phyloP scores from a whole-genome alignment of 2,329 filamentous ascomycete species.

The Fusarium setosum region DNA sequence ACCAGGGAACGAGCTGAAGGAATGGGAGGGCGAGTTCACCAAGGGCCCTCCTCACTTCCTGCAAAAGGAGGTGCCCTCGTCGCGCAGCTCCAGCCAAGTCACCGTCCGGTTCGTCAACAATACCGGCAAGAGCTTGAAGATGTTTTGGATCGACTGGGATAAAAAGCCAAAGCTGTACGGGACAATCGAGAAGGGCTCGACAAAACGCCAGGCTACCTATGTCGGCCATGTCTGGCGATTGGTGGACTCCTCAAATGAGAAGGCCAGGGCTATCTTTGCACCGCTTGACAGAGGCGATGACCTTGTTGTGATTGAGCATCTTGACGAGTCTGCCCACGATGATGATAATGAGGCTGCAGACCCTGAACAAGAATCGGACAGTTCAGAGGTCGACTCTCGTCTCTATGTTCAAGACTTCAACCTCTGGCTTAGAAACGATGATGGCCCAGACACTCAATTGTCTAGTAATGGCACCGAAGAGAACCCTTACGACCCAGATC shows the following conservation, averaged over 20 bases:
- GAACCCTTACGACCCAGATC: slow-evolving; percentile 30
- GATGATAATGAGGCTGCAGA: background rate
- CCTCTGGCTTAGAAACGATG: slow-evolving; percentile 10
- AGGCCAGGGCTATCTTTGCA: slow-evolving; percentile 20
- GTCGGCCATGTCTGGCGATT: slow-evolving; percentile 38
- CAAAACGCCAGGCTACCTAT: slow-evolving; percentile 30
- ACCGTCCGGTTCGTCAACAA: slow-evolving; percentile 41
- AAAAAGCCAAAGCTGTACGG: slow-evolving; percentile 27
- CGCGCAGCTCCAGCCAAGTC: slow-evolving; percentile 6
- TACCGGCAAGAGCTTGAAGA: slow-evolving; percentile 25
- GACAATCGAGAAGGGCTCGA: slow-evolving; percentile 20
- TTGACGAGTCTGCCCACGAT: slow-evolving; percentile 3
- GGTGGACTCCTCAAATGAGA: slow-evolving; percentile 18
- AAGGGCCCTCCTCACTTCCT: slow-evolving; percentile 11
- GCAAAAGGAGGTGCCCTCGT: slow-evolving; percentile 36
- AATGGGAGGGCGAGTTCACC: slow-evolving; percentile 32
- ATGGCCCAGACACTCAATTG: slow-evolving; percentile 22
- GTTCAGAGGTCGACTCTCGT: background rate
- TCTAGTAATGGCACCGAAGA: slow-evolving; percentile 29
- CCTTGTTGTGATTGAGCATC: slow-evolving; percentile 22
- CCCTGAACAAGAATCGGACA: no score
- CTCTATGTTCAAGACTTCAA: slow-evolving; percentile 18
- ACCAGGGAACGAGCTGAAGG: slow-evolving; percentile 19
- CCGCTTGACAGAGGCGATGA: slow-evolving; percentile 23
- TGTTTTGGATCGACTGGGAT: slow-evolving; percentile 41